These are phyloP conservation scores for Talaromyces funiculosus DNA, from an alignment of 2,329 filamentous ascomycete genomes.

Conservation along the genomic window DNA sequence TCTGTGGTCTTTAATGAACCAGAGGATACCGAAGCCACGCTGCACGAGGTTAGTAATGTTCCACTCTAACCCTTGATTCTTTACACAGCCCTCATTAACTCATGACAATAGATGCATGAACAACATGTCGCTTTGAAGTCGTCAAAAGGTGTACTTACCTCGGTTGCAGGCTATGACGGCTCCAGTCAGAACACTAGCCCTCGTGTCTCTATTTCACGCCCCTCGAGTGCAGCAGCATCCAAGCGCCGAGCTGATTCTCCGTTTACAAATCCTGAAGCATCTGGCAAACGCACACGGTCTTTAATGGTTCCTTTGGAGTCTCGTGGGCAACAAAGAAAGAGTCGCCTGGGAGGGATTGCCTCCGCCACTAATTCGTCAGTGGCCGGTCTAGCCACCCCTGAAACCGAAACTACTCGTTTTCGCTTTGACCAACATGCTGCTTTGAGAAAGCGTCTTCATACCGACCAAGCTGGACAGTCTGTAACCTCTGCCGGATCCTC, in stretches of 20 bases:
- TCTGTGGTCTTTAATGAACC: conserved; percentile 59
- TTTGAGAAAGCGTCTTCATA: conserved; percentile 29
- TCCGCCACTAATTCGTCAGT: conserved; percentile 23
- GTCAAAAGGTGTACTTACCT: conserved; percentile 46
- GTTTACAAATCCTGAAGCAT: conserved; percentile 50
- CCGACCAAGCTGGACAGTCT: conserved; percentile 27
- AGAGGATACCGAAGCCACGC: conserved; percentile 50
- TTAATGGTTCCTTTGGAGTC: conserved; percentile 42
- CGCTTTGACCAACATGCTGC: conserved; percentile 22
- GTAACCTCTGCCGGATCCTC: conserved; percentile 28
- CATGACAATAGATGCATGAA: conserved; percentile 35
- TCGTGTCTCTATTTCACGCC: conserved; percentile 21
- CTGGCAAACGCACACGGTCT: conserved; percentile 24
- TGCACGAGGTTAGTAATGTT: conserved; percentile 47
- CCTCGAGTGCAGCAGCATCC: conserved; percentile 22
- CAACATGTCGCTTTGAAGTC: conserved; percentile 40
- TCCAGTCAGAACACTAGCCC: conserved; percentile 29
- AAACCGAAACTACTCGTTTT: conserved; percentile 32
- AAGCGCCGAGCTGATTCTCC: conserved; percentile 50
- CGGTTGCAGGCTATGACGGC: conserved; percentile 39
- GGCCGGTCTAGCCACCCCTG: conserved; percentile 37
- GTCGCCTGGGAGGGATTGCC: conserved; percentile 21
- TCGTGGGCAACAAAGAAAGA: conserved; percentile 26
- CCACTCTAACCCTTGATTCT: background rate
- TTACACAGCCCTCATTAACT: background rate